Conservation (phyloP, 1,139 yeast genomes). For the Yamadazyma epiphylla region DNA sequence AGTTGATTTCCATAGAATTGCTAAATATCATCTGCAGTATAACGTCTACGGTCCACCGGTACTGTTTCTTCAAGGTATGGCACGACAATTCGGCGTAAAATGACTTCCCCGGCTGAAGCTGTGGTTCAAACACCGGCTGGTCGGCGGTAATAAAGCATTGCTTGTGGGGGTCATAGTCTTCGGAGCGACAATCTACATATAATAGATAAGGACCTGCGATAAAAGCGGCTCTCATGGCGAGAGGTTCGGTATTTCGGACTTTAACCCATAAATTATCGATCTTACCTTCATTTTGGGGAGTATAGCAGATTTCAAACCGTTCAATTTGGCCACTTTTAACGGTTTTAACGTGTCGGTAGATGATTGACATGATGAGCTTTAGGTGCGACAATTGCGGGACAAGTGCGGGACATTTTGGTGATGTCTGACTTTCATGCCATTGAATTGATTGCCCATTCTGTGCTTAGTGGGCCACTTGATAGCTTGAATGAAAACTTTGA, state of each 20-base stretch:
- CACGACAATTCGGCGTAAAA: slow-evolving; percentile 47
- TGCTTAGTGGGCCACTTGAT: slow-evolving; percentile 53
- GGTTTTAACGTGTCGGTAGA: slow-evolving; percentile 29
- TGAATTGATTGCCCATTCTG: slow-evolving; percentile 43
- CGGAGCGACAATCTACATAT: slow-evolving; percentile 75
- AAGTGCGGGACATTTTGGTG: too few relatives aligned
- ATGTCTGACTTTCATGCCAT: slow-evolving; percentile 12
- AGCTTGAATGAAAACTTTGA: slow-evolving; percentile 47
- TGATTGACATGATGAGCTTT: too few relatives aligned
- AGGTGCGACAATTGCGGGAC: too few relatives aligned
- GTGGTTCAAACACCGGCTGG: slow-evolving; percentile 67
- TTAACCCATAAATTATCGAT: slow-evolving; percentile 49
- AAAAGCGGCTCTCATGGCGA: slow-evolving; percentile 82
- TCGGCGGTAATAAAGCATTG: slow-evolving; percentile 62
- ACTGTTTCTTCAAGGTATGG: slow-evolving; percentile 33
- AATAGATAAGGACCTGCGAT: slow-evolving; percentile 87
- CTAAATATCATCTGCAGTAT: slow-evolving; percentile 80
- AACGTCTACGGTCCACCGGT: slow-evolving; percentile 84
- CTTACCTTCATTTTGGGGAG: slow-evolving; percentile 20
- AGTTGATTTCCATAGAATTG: slow-evolving; percentile 61
- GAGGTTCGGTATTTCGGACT: slow-evolving; percentile 68
- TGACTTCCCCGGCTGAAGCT: slow-evolving; percentile 57
- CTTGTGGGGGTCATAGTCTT: slow-evolving; percentile 55
- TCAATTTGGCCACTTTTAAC: slow-evolving; percentile 38
- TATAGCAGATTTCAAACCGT: slow-evolving; percentile 30